These are phyloP conservation scores for Penicillium brasilianum DNA, from an alignment of 2,329 filamentous ascomycete species.

Conservation along the genomic window DNA sequence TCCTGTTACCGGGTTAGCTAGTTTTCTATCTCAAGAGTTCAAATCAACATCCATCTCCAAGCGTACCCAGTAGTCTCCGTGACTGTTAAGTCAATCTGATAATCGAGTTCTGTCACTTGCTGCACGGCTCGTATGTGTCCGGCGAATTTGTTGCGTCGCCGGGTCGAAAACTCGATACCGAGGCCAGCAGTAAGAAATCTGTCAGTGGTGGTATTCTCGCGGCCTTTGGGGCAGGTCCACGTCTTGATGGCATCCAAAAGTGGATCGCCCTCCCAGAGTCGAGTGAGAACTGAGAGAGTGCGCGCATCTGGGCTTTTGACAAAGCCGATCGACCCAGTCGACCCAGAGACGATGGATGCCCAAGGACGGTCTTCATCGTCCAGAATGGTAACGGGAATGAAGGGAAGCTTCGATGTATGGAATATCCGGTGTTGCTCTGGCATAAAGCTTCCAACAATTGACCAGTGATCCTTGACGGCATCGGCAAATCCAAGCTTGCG, in stretches of 20 bases:
- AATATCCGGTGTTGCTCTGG: conserved; percentile 28
- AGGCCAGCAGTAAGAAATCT: conserved; percentile 24
- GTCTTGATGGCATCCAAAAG: conserved; percentile 6
- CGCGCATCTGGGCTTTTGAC: conserved; percentile 17
- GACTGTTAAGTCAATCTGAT: conserved; percentile 13
- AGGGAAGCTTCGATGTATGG: conserved; percentile 26
- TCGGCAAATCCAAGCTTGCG: conserved; percentile 24
- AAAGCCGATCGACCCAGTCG: conserved; percentile 23
- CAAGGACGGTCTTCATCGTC: conserved; percentile 27
- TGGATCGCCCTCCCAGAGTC: conserved; percentile 21
- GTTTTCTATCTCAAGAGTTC: not conserved
- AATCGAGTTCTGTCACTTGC: not conserved
- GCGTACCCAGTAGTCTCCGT: conserved; percentile 21
- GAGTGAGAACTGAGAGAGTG: conserved; percentile 8
- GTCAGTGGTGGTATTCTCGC: not conserved
- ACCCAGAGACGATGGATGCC: conserved; percentile 26
- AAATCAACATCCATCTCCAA: not conserved
- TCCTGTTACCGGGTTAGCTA: not conserved
- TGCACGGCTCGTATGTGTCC: conserved; percentile 16
- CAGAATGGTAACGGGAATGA: conserved; percentile 26
- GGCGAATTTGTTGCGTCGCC: conserved; percentile 29
- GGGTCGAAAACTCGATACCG: conserved; percentile 28
- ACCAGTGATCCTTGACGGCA: conserved; percentile 22
- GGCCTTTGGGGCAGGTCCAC: not conserved
- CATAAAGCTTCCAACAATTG: conserved; percentile 17